phyloP scores from a whole-genome alignment of 345 rosid species.

The Bretschneidera sinensis region DNA sequence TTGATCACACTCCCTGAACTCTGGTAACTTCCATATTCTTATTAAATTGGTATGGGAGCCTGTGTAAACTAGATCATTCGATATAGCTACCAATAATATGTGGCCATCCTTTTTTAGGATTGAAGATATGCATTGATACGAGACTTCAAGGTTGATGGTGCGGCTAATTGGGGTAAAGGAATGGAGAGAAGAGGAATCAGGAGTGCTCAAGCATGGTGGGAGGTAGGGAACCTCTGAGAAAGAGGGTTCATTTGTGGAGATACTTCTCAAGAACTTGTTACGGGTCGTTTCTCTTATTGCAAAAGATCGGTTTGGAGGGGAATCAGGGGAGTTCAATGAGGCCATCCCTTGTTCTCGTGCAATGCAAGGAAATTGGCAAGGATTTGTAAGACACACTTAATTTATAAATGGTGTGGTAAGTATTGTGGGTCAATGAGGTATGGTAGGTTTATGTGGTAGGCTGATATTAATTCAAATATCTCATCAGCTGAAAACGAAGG shows the following conservation, averaged over 20 bases:
- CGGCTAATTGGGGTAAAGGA: slow-evolving; percentile 8
- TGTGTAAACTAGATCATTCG: slow-evolving; percentile 33
- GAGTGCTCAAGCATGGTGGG: slow-evolving; percentile 21
- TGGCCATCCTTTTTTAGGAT: slow-evolving; percentile 48
- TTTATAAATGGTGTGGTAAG: not conserved
- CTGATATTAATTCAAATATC: too few relatives aligned
- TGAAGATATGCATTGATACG: slow-evolving; percentile 40
- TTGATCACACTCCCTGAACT: slow-evolving; percentile 40
- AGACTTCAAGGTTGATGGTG: slow-evolving; percentile 6
- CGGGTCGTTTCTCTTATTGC: slow-evolving; percentile 26
- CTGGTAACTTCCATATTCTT: slow-evolving; percentile 46
- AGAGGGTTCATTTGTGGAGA: slow-evolving; percentile 35
- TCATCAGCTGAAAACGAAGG: too few relatives aligned
- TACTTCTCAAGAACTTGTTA: slow-evolving; percentile 24
- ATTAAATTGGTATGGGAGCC: slow-evolving; percentile 42
- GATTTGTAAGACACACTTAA: not conserved
- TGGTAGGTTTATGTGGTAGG: not conserved
- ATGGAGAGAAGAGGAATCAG: slow-evolving; percentile 22
- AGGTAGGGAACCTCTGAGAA: slow-evolving; percentile 24
- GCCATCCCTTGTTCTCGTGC: slow-evolving; percentile 27
- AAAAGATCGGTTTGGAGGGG: slow-evolving; percentile 40
- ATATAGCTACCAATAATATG: slow-evolving; percentile 33
- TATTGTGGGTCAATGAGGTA: not conserved
- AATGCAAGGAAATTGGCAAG: too few relatives aligned
- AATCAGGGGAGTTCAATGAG: slow-evolving; percentile 26